A percentile compares a stretch with the other conserved stretches of the same genome.
Conservation (phyloP, 2,329 filamentous ascomycete genomes). For the Venturia effusa region DNA sequence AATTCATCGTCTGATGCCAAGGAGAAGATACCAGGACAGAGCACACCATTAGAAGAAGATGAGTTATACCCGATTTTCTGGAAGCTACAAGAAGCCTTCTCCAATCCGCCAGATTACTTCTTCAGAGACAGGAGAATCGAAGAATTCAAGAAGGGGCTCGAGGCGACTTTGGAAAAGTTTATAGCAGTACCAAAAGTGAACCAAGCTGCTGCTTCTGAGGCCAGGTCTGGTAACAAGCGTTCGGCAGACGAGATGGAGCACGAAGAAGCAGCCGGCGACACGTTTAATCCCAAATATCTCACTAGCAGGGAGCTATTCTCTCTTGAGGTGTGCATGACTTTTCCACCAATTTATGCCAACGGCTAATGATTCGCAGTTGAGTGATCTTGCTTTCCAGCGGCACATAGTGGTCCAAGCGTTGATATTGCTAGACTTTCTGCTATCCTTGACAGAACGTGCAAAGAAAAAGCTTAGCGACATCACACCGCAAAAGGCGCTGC, state of each 20-base stretch:
- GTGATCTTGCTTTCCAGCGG: conserved; percentile 85
- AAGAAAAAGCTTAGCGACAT: conserved; percentile 67
- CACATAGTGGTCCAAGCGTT: conserved; percentile 92
- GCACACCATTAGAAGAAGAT: conserved; percentile 47
- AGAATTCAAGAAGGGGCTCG: conserved; percentile 51
- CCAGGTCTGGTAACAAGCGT: conserved; percentile 56
- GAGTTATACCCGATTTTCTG: conserved; percentile 85
- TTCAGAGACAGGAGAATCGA: conserved; percentile 16
- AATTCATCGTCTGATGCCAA: conserved; percentile 27
- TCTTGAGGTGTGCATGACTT: conserved; percentile 57
- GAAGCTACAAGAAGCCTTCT: conserved; percentile 86
- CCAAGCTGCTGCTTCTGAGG: conserved; percentile 58
- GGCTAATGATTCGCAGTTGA: conserved; percentile 48
- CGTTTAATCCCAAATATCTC: conserved; percentile 95
- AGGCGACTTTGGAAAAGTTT: conserved; percentile 62
- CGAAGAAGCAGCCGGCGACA: conserved; percentile 53
- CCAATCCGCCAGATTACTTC: conserved; percentile 70
- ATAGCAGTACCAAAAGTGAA: conserved; percentile 57
- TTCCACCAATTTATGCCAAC: background rate
- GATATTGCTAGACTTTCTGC: conserved; percentile 86
- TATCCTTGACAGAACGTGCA: conserved; percentile 74
- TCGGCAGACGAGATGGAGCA: conserved; percentile 53
- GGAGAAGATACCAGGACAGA: conserved; percentile 30
- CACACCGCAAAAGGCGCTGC: conserved; percentile 74
- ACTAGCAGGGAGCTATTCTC: conserved; percentile 96